Conservation (phyloP, 331 rosid species). For the Quercus tomentella region DNA sequence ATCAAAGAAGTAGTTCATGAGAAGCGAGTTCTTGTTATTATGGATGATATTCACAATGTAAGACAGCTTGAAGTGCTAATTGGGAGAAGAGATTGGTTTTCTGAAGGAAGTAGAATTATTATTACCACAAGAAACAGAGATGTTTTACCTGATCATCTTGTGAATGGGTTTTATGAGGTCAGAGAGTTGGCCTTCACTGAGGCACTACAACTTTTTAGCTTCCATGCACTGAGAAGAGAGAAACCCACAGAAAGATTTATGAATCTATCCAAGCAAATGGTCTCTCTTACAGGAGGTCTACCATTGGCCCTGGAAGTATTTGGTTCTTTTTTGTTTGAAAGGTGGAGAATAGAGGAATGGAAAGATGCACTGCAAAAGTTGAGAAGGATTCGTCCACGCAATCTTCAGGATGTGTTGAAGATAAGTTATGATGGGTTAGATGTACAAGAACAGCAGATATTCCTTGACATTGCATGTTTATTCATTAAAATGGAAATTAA, state of each 20-base stretch:
- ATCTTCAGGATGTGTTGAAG: slow-evolving; percentile 55
- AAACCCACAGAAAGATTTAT: slow-evolving; percentile 23
- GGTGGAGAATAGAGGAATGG: slow-evolving; percentile 50
- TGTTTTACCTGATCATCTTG: slow-evolving; percentile 11
- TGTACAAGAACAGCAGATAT: slow-evolving; percentile 37
- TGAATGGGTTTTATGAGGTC: slow-evolving; percentile 37
- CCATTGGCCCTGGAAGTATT: slow-evolving; percentile 75
- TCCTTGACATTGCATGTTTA: slow-evolving; percentile 63
- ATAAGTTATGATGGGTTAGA: slow-evolving; percentile 49
- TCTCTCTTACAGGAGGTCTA: slow-evolving; percentile 44
- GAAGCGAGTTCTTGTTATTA: slow-evolving; percentile 36
- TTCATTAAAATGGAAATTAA: slow-evolving; percentile 40
- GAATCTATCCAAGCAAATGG: slow-evolving; percentile 38
- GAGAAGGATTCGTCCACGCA: slow-evolving; percentile 22
- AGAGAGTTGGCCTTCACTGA: slow-evolving; percentile 31
- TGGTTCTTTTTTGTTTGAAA: slow-evolving; percentile 47
- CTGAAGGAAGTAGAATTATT: slow-evolving; percentile 49
- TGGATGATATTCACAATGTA: slow-evolving; percentile 50
- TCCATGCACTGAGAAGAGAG: slow-evolving; percentile 48
- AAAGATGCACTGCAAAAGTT: slow-evolving; percentile 37
- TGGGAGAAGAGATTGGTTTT: slow-evolving; percentile 37
- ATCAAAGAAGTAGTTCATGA: slow-evolving; percentile 12
- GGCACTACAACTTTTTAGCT: slow-evolving; percentile 51
- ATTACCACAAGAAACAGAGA: slow-evolving; percentile 47
- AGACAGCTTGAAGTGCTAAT: slow-evolving; percentile 32